phyloP scores from a whole-genome alignment of 1,284 basidiomycete species.

The Cryptococcus sp. region DNA sequence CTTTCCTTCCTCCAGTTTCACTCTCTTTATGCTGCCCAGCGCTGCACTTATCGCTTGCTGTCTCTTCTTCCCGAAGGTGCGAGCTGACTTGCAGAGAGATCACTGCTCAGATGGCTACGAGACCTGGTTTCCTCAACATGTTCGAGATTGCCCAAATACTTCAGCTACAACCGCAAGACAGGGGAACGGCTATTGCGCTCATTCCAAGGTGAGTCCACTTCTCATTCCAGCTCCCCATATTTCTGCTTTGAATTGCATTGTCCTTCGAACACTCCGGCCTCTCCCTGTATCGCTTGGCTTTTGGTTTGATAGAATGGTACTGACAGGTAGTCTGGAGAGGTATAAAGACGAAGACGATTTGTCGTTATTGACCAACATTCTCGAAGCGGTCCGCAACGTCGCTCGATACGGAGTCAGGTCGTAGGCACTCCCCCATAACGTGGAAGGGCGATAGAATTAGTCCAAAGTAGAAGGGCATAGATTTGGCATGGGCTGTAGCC shows the following conservation, averaged over 20 bases:
- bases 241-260: too few relatives aligned
- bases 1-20: background rate
- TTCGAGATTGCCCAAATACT: constrained; percentile 45
- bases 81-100: constrained; percentile 1
- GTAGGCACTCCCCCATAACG: too few relatives aligned
- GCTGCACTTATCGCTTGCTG: too few relatives aligned
- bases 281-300: too few relatives aligned
- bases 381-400: constrained; percentile 20
- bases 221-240: too few relatives aligned
- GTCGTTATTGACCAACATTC: constrained; percentile 24
- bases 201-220: constrained; percentile 39
- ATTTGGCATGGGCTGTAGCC: too few relatives aligned
- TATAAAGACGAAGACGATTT: constrained; percentile 32
- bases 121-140: constrained; percentile 36
- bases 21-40: too few relatives aligned
- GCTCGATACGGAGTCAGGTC: background rate
- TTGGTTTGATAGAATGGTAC: background rate
- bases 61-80: too few relatives aligned
- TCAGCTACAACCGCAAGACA: constrained; percentile 36
- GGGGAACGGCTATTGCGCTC: constrained; percentile 39
- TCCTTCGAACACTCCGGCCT: background rate
- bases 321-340: constrained; percentile 30
- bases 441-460: too few relatives aligned
- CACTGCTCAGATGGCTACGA: background rate
- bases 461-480: too few relatives aligned